Evolutionary conservation across 345 rosid species (phyloP).

Genomic region (Garcia nutans): DNA sequence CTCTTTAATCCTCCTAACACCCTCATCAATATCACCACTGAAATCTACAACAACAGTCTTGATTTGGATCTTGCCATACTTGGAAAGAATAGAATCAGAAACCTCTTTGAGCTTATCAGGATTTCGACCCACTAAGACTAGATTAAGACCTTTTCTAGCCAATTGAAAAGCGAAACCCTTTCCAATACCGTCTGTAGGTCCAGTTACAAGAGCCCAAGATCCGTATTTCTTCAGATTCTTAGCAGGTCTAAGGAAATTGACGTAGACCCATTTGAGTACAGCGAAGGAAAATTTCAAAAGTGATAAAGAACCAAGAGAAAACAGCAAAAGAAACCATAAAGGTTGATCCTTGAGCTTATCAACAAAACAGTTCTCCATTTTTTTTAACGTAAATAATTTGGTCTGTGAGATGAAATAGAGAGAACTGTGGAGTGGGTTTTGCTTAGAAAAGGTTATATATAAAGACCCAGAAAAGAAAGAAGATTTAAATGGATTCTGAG

Average conservation of each 20-base stretch:
- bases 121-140: conserved; percentile 80
- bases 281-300: conserved; percentile 42
- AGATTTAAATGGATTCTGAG: not conserved
- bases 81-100: conserved; percentile 54
- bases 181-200: conserved; percentile 94
- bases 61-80: conserved; percentile 48
- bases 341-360: conserved; percentile 62
- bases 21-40: conserved; percentile 77
- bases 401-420: not conserved
- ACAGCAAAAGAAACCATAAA: conserved; percentile 51
- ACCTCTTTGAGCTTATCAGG: conserved; percentile 67
- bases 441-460: not conserved
- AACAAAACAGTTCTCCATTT: conserved; percentile 55
- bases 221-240: conserved; percentile 87
- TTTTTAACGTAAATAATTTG: not conserved
- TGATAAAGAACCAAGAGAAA: conserved; percentile 57
- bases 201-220: conserved; percentile 93
- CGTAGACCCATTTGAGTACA: conserved; percentile 67
- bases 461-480: not conserved
- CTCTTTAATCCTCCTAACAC: conserved; percentile 63
- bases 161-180: conserved; percentile 81
- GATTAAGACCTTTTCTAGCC: conserved; percentile 72
- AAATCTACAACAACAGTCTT: conserved; percentile 77
- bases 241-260: conserved; percentile 74
- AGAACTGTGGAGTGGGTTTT: conserved; percentile 22